Base-by-base conservation (phyloP, 192 early-diverging fungal genomes). In the Backusella tarrabulga region DNA sequence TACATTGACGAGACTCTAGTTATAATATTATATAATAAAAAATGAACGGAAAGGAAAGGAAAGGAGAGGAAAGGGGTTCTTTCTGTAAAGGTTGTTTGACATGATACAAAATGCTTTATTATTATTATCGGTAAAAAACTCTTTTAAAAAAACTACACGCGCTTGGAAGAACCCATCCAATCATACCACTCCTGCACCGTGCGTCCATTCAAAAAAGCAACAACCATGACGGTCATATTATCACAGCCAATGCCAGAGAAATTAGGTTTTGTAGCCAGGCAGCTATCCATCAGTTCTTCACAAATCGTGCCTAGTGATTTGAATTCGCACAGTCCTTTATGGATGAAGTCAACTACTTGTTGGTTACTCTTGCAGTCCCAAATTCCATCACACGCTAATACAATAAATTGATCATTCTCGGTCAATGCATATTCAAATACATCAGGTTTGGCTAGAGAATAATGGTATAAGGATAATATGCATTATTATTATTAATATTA, bases 321-420 rank as follows among this genome's bases (percentile, higher is more conserved):
- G 75, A 87, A 85, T 36, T 91, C 85, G 0, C 86, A 85, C 34
- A 98, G 85, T 76, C 88, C 86, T 52, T 86, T 76, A 36, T 94
- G 90, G 36, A 98, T 91, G 87, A 96, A 98, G 72, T 94, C 91
- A 36, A 95, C 90, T 17, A 96, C 91, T 75, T 97, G 87, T 79
- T 97, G 94, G 80, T 92, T 95, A 29, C 86, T 88, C 90, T 97
- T 92, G 83, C 94, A 95, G 84, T 99, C 98, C 97, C 97, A 99
- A 78, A 99, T 98, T 91, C 95, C 98, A 83, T 99, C 98, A 83
- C 98, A 99, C 4, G 96, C 98, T 36, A 99, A 50, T 3, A 98
- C 94, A 41, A 99, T 75, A 81, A 98, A 99, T 81, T 99, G 97
- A 75, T 96, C 93, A n/a, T 91, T 85, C 11, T 92, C 90, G 11